Evolutionary conservation across 1,139 yeast genomes (phyloP), one percentile per base, ranked within the genome.

Genomic region (Debaryomyces fabryi): DNA sequence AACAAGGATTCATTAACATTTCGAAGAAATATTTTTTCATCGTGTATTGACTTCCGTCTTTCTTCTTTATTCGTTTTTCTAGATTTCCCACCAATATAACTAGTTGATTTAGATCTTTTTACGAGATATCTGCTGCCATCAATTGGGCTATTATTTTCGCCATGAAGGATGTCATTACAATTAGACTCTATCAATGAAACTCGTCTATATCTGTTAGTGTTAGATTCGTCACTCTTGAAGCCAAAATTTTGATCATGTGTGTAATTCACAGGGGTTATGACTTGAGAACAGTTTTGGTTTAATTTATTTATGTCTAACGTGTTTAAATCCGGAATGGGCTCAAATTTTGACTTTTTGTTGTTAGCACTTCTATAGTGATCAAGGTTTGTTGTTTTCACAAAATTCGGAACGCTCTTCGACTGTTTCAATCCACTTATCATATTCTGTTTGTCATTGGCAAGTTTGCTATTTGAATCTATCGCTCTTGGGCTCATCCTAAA

Each of bases 1-100:
- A 72, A 56, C 35, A 73, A 58, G 8, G 60, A 58, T 50, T 71
- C 71, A 51, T 65, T 65, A 12, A 72, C 65, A 25, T 64, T 64
- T 13, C 64, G 57, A n/a, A 72, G 50, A 39, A 69, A 71, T 2
- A 53, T 53, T 48, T 61, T 65, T 46, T 72, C 78, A 46, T 67
- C 66, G 45, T 70, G 56, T 4, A 71, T 64, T 1, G 72, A 68
- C 46, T 66, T 62, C 67, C 67, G 61, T 37, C 63, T 51, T 41
- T 65, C 65, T 39, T 62, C 62, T 41, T 57, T 49, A 34, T 56
- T 59, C 41, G 47, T 53, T 21, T 41, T 32, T 45, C 52, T 54
- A 39, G 46, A 51, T 38, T 45, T 20, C 20, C n/a, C 36, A 25
- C 48, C 46, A 3, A 64, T 48, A 40, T 52, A 54, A 23, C 68